Evolutionary conservation across 495 filamentous ascomycete species (phyloP).

Genomic region (Darksidea phi): DNA sequence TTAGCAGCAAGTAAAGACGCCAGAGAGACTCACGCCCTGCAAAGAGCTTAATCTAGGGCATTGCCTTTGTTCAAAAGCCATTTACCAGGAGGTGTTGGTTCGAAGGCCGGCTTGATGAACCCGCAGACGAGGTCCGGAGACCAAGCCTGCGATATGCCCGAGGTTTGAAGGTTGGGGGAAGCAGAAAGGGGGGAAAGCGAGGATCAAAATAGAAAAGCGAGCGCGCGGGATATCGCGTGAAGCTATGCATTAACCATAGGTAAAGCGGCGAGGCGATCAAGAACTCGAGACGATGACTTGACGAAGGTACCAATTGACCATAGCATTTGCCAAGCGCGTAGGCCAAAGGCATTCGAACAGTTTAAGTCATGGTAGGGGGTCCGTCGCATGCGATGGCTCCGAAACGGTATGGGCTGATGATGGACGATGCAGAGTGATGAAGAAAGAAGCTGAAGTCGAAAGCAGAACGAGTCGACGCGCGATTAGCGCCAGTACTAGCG

Average conservation of each 20-base stretch:
- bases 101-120: slow-evolving; percentile 9
- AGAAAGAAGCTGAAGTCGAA: neutral
- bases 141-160: slow-evolving; percentile 8
- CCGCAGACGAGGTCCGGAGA: slow-evolving; percentile 13
- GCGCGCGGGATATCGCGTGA: no score
- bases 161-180: neutral
- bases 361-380: no score
- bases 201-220: no score
- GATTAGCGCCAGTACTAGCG: neutral
- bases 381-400: no score
- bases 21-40: slow-evolving; percentile 22
- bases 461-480: neutral
- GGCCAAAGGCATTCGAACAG: no score
- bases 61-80: slow-evolving; percentile 31
- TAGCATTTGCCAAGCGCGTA: no score
- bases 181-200: no score
- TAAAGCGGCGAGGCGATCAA: no score
- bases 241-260: no score
- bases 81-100: neutral
- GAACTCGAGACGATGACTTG: no score
- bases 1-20: slow-evolving; percentile 12
- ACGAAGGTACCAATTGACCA: no score
- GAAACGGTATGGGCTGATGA: no score
- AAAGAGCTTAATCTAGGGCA: slow-evolving; percentile 25
- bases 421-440: neutral